Base-by-base conservation (phyloP, 495 filamentous ascomycete species). In the Penicillium cosmopolitanum region DNA sequence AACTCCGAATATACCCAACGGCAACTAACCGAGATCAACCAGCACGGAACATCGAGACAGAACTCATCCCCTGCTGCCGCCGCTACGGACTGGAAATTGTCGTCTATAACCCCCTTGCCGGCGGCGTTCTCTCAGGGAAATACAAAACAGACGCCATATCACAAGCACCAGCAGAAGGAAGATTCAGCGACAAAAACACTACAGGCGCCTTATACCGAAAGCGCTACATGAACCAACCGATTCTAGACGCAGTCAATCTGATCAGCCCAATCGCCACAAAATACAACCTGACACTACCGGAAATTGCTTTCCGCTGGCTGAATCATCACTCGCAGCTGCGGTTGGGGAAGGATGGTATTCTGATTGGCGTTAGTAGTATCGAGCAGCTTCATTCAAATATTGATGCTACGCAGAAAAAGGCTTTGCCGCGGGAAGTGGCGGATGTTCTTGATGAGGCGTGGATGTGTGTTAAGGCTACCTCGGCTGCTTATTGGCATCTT, bases 51-150 rank as follows among this genome's bases (percentile, higher is more conserved):
- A 87, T 95, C 54, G 92, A 96, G 72, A 69, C 83, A 13, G 93
- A 97, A 72, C 77, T 96, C 34, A 80, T 96, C 21, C 86, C 85
- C 1, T 85, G 85, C 5, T 96, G 90, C 63, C 83, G 84, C 21
- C 85, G 90, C 12, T 96, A 93, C 68, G 89, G 90, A 0, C 77
- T 97, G 25, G 89, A 93, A 58, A 82, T 96, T n/a, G 91, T 96
- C 19, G 77, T 93, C 16, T 96, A 96, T 73, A 96, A 96, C 68
- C 93, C 93, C 0, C 76, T 90, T 51, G 91, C 90, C 5, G 92
- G 92, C 7, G 93, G 93, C 0, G 67, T 96, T 31, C 88, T 96
- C 66, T 87, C 86, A 16, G 90, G 92, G 11, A 51, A 18, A 33
- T 55, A 55, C 25, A 38, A 51, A 7, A 10, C 18, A 9, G 36